Conservation (phyloP, 257 asterid genomes). For the Handroanthus guayacan region DNA sequence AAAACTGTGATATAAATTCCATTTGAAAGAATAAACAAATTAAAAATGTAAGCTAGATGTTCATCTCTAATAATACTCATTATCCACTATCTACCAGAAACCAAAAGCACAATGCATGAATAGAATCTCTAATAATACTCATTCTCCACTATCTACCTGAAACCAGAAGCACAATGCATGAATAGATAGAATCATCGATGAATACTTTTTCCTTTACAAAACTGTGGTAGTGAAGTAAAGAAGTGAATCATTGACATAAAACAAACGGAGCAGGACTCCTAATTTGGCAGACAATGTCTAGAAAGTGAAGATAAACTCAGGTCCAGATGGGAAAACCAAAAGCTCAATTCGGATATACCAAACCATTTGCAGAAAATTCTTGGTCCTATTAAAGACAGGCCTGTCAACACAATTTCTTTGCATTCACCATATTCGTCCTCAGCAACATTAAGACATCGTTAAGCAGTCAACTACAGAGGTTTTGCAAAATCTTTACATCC, state of each 20-base stretch:
- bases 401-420: not conserved
- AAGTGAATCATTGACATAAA: not conserved
- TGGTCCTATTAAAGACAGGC: conserved; percentile 3
- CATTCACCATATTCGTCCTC: not conserved
- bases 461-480: conserved; percentile 19
- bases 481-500: conserved; percentile 9
- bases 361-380: conserved; percentile 3
- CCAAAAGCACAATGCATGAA: not conserved
- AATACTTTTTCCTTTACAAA: not conserved
- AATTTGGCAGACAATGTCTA: not conserved
- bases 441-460: not conserved
- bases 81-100: not conserved
- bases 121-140: too few relatives aligned
- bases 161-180: not conserved
- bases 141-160: too few relatives aligned
- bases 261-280: not conserved
- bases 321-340: not conserved
- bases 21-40: not conserved
- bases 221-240: not conserved
- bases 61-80: not conserved
- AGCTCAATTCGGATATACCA: not conserved
- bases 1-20: not conserved
- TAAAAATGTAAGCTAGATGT: not conserved
- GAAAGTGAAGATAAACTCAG: not conserved
- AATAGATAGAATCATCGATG: conserved; percentile 1